These are phyloP conservation scores for Salix exigua DNA, from an alignment of 345 rosid genomes.

Conservation along the genomic window DNA sequence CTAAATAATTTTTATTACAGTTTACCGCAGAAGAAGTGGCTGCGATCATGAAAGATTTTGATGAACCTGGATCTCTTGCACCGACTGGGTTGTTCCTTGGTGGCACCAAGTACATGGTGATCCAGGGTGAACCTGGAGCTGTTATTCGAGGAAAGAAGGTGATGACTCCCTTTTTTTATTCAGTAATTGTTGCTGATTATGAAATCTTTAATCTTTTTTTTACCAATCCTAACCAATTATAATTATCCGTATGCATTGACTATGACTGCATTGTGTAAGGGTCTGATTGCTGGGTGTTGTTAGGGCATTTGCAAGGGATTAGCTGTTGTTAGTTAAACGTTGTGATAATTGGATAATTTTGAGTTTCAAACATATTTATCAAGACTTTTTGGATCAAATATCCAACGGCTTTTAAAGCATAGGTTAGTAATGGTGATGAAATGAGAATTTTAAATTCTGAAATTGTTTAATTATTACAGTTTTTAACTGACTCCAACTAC, in stretches of 20 bases:
- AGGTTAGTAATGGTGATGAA: neutral
- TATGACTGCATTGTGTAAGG: neutral
- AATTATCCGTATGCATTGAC: neutral
- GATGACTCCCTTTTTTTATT: neutral
- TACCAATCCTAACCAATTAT: too few relatives aligned
- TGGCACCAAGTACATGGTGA: conserved; percentile 33
- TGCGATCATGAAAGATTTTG: conserved; percentile 27
- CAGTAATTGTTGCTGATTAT: neutral
- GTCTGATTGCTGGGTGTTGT: neutral
- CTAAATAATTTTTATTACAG: neutral
- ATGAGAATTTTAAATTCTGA: neutral
- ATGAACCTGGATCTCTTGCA: conserved; percentile 29
- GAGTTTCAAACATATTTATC: neutral
- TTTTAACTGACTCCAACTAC: neutral
- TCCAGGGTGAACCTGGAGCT: conserved; percentile 34
- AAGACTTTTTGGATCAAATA: neutral
- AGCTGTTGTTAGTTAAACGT: neutral
- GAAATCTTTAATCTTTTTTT: neutral
- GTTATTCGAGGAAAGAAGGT: conserved; percentile 30
- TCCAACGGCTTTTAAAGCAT: neutral
- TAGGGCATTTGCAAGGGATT: neutral
- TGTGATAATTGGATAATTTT: neutral
- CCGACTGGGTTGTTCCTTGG: conserved; percentile 32
- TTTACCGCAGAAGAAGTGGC: conserved; percentile 17
- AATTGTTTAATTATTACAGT: neutral